phyloP scores from a whole-genome alignment of 2,329 filamentous ascomycete species.

The Ambrosiella cleistominuta region DNA sequence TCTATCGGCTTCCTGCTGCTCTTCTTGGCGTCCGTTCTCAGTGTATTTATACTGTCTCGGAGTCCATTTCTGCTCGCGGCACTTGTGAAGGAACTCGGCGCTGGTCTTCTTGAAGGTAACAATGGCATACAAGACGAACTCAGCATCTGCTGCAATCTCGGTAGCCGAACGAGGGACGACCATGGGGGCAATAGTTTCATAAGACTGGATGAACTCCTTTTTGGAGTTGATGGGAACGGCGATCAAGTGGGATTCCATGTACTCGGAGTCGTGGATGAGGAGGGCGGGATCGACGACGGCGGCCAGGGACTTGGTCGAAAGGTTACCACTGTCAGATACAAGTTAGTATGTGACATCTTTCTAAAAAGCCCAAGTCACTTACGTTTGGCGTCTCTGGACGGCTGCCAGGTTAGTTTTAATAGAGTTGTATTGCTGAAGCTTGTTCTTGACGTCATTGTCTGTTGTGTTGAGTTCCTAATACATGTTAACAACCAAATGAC shows the following conservation, averaged over 20 bases:
- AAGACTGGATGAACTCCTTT: constrained; percentile 77
- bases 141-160: constrained; percentile 68
- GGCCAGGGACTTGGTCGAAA: constrained; percentile 84
- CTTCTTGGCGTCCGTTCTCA: constrained; percentile 75
- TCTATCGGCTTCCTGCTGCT: constrained; percentile 69
- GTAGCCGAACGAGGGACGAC: constrained; percentile 78
- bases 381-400: constrained; percentile 79
- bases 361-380: constrained; percentile 18
- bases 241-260: constrained; percentile 87
- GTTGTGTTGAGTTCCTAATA: constrained; percentile 68
- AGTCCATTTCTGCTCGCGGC: constrained; percentile 83
- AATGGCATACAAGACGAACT: constrained; percentile 76
- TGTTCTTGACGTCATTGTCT: constrained; percentile 89
- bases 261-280: constrained; percentile 80
- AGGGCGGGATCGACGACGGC: constrained; percentile 67
- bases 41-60: constrained; percentile 88
- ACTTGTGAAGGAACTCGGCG: constrained; percentile 78
- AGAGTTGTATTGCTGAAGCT: constrained; percentile 86
- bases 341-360: constrained; percentile 9
- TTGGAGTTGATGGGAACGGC: constrained; percentile 64
- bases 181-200: constrained; percentile 80
- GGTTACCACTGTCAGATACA: constrained; percentile 50
- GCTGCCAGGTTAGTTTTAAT: constrained; percentile 70
- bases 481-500: background rate
- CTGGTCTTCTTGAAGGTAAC: constrained; percentile 88